These are phyloP conservation scores for Fusarium poae DNA, from an alignment of 2,329 filamentous ascomycete species.

Conservation along the genomic window DNA sequence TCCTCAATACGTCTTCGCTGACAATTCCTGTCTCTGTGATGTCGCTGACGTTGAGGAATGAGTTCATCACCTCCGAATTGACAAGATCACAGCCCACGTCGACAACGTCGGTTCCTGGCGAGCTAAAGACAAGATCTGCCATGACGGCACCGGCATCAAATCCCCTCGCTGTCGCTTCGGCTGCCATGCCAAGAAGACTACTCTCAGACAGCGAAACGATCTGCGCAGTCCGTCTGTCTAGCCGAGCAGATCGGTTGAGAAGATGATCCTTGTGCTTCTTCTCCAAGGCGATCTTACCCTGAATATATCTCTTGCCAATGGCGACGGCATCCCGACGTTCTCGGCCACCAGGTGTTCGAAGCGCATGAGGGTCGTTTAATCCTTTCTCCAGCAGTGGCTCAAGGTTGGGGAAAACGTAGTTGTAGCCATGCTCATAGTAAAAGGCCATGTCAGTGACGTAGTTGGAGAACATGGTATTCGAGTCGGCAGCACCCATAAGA, in stretches of 20 bases:
- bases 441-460: conserved; percentile 45
- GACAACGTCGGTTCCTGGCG: conserved; percentile 44
- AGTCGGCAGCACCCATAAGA: conserved; percentile 43
- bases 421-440: conserved; percentile 46
- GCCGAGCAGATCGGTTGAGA: conserved; percentile 32
- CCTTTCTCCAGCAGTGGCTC: conserved; percentile 39
- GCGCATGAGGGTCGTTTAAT: conserved; percentile 36
- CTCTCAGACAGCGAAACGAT: conserved; percentile 45
- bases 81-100: conserved; percentile 44
- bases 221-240: conserved; percentile 39
- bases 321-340: conserved; percentile 41
- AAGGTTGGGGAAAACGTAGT: conserved; percentile 44
- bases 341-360: conserved; percentile 34
- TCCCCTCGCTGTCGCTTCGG: conserved; percentile 39
- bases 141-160: conserved; percentile 44
- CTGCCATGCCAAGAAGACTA: conserved; percentile 44
- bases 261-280: conserved; percentile 38
- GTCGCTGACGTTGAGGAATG: conserved; percentile 42
- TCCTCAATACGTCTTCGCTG: conserved; percentile 35
- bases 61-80: conserved; percentile 46
- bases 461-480: conserved; percentile 44
- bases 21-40: conserved; percentile 41
- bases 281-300: conserved; percentile 44
- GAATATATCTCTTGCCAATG: conserved; percentile 43
- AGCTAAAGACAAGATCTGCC: conserved; percentile 45